These are phyloP conservation scores for Emergomyces africanus DNA, from an alignment of 2,329 filamentous ascomycete species.

Conservation along the genomic window DNA sequence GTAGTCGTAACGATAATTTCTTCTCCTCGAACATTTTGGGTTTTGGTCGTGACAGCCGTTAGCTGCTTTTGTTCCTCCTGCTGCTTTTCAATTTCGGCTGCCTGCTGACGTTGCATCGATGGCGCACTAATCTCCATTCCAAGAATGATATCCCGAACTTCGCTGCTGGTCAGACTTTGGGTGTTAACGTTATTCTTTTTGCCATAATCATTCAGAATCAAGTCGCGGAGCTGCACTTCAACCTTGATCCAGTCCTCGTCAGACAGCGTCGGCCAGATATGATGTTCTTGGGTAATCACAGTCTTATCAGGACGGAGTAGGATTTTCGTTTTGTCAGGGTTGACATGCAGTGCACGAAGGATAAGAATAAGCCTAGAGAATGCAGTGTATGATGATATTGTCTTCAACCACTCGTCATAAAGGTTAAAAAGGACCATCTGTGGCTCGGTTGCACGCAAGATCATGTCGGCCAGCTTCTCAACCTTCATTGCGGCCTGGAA, in stretches of 20 bases:
- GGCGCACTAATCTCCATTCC: slow-evolving; percentile 99
- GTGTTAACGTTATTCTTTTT: slow-evolving; percentile 99
- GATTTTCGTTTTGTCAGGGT: slow-evolving; percentile 96
- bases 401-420: slow-evolving; percentile 98
- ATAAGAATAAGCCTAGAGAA: slow-evolving; percentile 94
- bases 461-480: slow-evolving; percentile 98
- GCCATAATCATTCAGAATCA: slow-evolving; percentile 96
- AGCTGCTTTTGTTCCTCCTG: slow-evolving; percentile 94
- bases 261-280: slow-evolving; percentile 90
- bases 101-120: slow-evolving; percentile 95
- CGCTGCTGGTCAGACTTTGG: slow-evolving; percentile 86
- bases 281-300: slow-evolving; percentile 95
- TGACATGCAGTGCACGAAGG: slow-evolving; percentile 87
- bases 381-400: slow-evolving; percentile 94
- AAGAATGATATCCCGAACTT: slow-evolving; percentile 95
- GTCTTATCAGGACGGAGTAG: slow-evolving; percentile 92
- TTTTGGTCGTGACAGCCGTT: slow-evolving; percentile 95
- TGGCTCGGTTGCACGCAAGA: slow-evolving; percentile 91
- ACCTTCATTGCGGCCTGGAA: slow-evolving; percentile 99
- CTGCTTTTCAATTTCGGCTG: slow-evolving; percentile 97
- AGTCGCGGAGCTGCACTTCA: slow-evolving; percentile 87
- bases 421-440: slow-evolving; percentile 99
- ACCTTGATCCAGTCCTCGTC: slow-evolving; percentile 99
- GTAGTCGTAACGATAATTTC: slow-evolving; percentile 98
- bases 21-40: slow-evolving; percentile 90